Conservation (phyloP, 805 yeast genomes). For the Cyberlindnera mycetangii region DNA sequence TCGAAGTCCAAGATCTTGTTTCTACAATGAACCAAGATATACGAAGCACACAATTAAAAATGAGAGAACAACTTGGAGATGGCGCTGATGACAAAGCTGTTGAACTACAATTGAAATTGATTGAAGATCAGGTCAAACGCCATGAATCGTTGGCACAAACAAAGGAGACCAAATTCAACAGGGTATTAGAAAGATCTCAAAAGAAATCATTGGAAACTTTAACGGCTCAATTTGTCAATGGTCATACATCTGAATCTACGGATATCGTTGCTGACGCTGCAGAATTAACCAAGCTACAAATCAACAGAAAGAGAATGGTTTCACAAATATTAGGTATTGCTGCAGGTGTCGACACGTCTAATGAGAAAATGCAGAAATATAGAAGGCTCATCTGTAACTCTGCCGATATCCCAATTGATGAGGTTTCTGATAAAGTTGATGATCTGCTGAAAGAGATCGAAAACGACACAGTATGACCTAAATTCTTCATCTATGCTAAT, state of each 20-base stretch:
- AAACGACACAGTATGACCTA: conserved; percentile 2
- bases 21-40: conserved; percentile 41
- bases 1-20: conserved; percentile 45
- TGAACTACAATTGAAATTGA: conserved; percentile 4
- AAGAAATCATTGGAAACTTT: conserved; percentile 9
- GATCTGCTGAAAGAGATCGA: conserved; percentile 44
- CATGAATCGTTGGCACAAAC: conserved; percentile 17
- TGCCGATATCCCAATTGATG: conserved; percentile 63
- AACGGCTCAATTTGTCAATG: not conserved
- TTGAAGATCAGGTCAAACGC: conserved; percentile 23
- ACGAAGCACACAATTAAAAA: conserved; percentile 29
- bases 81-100: conserved; percentile 15
- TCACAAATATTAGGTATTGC: conserved; percentile 32
- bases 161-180: conserved; percentile 27
- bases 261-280: conserved; percentile 25
- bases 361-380: conserved; percentile 60
- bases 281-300: conserved; percentile 41
- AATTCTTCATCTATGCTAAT: no score
- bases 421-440: conserved; percentile 64
- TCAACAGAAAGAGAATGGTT: conserved; percentile 36
- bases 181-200: conserved; percentile 32
- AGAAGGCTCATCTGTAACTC: conserved; percentile 65
- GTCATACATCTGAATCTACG: not conserved
- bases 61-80: conserved; percentile 25
- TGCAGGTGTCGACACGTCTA: conserved; percentile 32